phyloP scores from a whole-genome alignment of 108 stramenopile genomes.

The Skeletonema tropicum region DNA sequence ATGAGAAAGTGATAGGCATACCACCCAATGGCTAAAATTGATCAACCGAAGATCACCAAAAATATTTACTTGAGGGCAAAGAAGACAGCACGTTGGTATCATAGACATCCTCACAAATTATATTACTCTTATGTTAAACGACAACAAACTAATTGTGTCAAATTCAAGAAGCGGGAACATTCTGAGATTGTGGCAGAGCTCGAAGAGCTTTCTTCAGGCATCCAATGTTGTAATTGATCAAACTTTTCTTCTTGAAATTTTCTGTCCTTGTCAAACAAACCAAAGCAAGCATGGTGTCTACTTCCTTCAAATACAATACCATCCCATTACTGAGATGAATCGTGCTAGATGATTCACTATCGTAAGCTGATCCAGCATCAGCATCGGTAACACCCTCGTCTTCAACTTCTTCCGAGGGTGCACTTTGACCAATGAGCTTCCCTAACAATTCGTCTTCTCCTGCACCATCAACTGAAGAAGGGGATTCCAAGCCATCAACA shows the following conservation, averaged over 20 bases:
- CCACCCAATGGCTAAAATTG: too few relatives aligned
- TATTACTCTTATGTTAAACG: not conserved
- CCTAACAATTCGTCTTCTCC: slow-evolving; percentile 72
- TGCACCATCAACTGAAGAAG: not conserved
- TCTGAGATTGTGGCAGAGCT: slow-evolving; percentile 48
- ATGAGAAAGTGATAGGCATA: too few relatives aligned
- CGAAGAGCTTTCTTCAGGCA: slow-evolving; percentile 88
- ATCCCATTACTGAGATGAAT: slow-evolving; percentile 96
- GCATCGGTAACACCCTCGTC: slow-evolving; percentile 57
- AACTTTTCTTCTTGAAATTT: slow-evolving; percentile 92
- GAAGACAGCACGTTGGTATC: too few relatives aligned
- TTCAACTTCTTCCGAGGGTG: slow-evolving; percentile 40
- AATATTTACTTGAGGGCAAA: too few relatives aligned
- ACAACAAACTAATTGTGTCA: slow-evolving; percentile 8
- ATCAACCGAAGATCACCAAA: too few relatives aligned
- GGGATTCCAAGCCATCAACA: slow-evolving; percentile 18
- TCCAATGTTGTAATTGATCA: slow-evolving; percentile 98
- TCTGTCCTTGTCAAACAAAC: slow-evolving; percentile 96
- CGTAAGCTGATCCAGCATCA: slow-evolving; percentile 88
- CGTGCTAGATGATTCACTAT: slow-evolving; percentile 89
- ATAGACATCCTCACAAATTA: too few relatives aligned
- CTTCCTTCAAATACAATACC: slow-evolving; percentile 95
- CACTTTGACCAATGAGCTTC: slow-evolving; percentile 71
- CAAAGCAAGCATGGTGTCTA: slow-evolving; percentile 94
- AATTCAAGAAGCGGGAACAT: slow-evolving; percentile 14